Evolutionary conservation across 2,329 filamentous ascomycete genomes (phyloP).

Genomic region (Penicillium rolfsii): DNA sequence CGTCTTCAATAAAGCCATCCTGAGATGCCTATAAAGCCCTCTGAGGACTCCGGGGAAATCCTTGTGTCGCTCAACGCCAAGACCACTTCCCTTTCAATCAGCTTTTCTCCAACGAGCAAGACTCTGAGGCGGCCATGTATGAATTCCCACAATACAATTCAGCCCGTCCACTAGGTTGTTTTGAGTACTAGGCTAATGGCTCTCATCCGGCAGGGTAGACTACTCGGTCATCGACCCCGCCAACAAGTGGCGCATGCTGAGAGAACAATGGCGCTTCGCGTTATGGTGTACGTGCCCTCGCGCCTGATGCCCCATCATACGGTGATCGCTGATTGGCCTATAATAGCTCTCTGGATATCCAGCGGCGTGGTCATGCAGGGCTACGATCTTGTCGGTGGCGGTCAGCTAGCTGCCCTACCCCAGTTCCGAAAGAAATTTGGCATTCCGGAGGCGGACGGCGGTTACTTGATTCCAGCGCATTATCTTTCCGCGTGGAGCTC

Average conservation of each 20-base stretch:
- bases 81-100: background rate
- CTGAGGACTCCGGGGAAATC: background rate
- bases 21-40: background rate
- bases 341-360: conserved; percentile 34
- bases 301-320: background rate
- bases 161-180: background rate
- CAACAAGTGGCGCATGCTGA: conserved; percentile 38
- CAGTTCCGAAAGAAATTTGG: conserved; percentile 36
- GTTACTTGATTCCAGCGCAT: conserved; percentile 35
- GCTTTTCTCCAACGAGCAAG: background rate
- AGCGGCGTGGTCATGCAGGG: conserved; percentile 39
- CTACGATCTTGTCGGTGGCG: conserved; percentile 36
- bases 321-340: background rate
- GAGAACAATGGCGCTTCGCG: conserved; percentile 28
- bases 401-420: conserved; percentile 37
- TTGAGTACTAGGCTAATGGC: background rate
- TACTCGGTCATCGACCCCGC: conserved; percentile 27
- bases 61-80: background rate
- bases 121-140: background rate
- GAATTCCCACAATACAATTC: background rate
- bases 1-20: background rate
- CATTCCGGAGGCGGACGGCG: conserved; percentile 27
- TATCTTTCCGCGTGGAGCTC: conserved; percentile 38
- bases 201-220: background rate
- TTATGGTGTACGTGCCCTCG: conserved; percentile 31